Evolutionary conservation across 1,284 basidiomycete species (phyloP), one percentile per base, ranked within the genome.

Genomic region (Athelia psychrophila): DNA sequence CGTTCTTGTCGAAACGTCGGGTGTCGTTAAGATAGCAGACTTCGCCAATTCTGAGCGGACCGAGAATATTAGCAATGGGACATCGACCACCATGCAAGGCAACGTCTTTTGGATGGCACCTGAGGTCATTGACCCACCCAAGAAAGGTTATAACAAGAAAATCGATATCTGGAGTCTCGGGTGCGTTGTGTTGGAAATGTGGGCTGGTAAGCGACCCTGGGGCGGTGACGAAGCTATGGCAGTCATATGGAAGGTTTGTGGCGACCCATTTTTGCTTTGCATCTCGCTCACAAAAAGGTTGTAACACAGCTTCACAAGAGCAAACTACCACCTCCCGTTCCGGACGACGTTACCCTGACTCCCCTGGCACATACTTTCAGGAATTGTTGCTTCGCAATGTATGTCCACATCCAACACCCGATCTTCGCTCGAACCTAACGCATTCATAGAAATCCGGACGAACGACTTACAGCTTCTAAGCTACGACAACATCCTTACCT

Each of bases 71-170:
- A 88, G 93, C 64, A 82, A 83, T n/a, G 78, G 73, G 18, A 13
- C 5, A 30, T 76, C 78, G 45, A 89, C 86, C 2, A 84, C 86
- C 48, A 86, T 94, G 77, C 86, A 90, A 64, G 89, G 91, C 25
- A 88, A 86, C 8, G 83, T 93, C 40, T 94, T 93, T 67, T 95
- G 92, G 87, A 94, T 94, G 89, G 93, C 93, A 2, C 93, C 93
- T 2, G 93, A 95, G 70, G 87, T 94, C 20, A 78, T 91, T 38
- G 76, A 82, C 52, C 81, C 82, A 47, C 82, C 86, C 54, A 78
- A 80, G 55, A 81, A 81, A 51, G 77, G 85, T 0, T 95, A 94
- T 67, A 86, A 83, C 53, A 84, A 84, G 49, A 93, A 93, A 66
- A 85, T 92, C 19, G 93, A 95, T 63, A 93, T 95, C 57, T 95